Evolutionary conservation across 2,329 filamentous ascomycete species (phyloP), one percentile per base, ranked within the genome.

Genomic region (Verticillium longisporum): DNA sequence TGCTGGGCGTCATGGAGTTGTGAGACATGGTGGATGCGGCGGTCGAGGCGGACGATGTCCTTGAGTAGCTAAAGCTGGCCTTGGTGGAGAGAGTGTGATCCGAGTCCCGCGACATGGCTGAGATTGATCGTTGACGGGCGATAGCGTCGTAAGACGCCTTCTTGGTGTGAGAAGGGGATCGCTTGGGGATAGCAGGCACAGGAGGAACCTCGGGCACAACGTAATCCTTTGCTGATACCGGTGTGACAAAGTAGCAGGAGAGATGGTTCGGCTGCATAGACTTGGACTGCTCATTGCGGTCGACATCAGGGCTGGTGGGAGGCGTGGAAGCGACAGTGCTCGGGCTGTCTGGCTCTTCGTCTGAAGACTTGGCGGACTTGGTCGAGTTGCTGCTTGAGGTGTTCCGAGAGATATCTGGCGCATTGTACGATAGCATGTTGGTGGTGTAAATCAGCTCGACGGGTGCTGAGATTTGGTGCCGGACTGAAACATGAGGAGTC

Each of bases 351-450:
- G 88, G 92, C 65, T 94, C 90, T 62, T 90, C 87, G 53, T 86
- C 86, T 3, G 86, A 87, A 3, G 88, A 89, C 66, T 77, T 78
- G 68, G 79, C 80, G 3, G 88, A 89, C 66, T 77, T 78, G 68
- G 79, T 80, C 70, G 79, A 79, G 45, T 83, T 84, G 11, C 79
- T 78, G n/a, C 72, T 68, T n/a, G 79, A 78, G 15, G 71, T 67
- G n/a, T 66, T 73, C 70, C 70, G 81, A 55, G 79, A 78, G 64
- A 97, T 87, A 71, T 97, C 90, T 58, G 94, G 94, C 10, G 95
- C 93, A 71, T 94, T 94, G 82, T 97, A 97, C 7, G 92, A 92
- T 60, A 97, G 88, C 84, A 96, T 92, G 76, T 98, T 99, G 68
- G 95, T 98, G 5, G 94, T 97, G 62, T 95, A 96, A 57, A 97